Evolutionary conservation across 2,329 filamentous ascomycete species (phyloP).

Genomic region (Beauveria medogensis): DNA sequence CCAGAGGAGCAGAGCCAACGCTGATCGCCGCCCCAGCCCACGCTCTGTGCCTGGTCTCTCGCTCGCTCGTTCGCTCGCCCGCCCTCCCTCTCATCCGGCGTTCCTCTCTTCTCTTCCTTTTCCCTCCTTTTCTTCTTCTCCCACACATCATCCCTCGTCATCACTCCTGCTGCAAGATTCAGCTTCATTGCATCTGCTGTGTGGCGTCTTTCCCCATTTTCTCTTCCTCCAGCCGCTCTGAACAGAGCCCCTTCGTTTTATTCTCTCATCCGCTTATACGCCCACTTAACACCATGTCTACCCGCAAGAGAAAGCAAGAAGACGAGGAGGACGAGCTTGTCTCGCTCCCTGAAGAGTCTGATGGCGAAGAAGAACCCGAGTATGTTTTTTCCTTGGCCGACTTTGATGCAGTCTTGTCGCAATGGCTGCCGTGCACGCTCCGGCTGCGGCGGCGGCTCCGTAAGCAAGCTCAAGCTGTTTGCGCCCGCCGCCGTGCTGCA

Average conservation of each 20-base stretch:
- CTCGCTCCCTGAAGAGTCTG: constrained; percentile 43
- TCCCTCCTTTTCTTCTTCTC: constrained; percentile 9
- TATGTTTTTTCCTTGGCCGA: constrained; percentile 26
- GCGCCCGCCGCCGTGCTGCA: not conserved
- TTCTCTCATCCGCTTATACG: constrained; percentile 6
- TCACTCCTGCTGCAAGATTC: not conserved
- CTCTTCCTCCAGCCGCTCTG: not conserved
- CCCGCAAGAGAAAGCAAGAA: constrained; percentile 46
- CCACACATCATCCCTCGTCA: constrained; percentile 1
- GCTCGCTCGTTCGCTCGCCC: constrained; percentile 13
- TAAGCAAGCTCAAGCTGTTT: not conserved
- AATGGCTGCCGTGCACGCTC: constrained; percentile 2
- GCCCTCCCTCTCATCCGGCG: constrained; percentile 18
- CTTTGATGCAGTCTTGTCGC: not conserved
- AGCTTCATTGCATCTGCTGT: not conserved
- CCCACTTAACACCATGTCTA: constrained; percentile 29
- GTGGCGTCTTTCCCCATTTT: not conserved
- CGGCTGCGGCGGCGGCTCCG: not conserved
- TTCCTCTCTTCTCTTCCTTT: constrained; percentile 16
- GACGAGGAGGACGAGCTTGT: constrained; percentile 46
- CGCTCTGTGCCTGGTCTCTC: not conserved
- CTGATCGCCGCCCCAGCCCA: not conserved
- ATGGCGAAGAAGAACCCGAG: constrained; percentile 47
- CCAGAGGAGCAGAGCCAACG: not conserved
- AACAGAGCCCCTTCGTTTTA: not conserved